A percentile compares a stretch with the other conserved stretches of the same genome.
phyloP scores from a whole-genome alignment of 2,329 filamentous ascomycete genomes.

The Verticillium zaregamsianum region DNA sequence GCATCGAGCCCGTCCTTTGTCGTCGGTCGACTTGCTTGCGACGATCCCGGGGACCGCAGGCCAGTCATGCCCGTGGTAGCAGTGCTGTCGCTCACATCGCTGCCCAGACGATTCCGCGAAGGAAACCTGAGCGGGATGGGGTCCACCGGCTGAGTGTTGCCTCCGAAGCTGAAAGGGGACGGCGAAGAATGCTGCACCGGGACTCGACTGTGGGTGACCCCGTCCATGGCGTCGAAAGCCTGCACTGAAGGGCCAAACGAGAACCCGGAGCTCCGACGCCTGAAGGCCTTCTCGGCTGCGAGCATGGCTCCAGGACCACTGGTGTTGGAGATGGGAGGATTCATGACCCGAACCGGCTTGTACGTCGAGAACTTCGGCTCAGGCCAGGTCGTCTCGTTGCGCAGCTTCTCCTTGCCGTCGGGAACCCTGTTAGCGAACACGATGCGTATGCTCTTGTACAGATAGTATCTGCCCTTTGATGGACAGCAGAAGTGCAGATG shows the following conservation, averaged over 20 bases:
- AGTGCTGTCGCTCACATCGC: conserved; percentile 24
- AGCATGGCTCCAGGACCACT: conserved; percentile 44
- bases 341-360: conserved; percentile 60
- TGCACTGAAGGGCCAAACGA: conserved; percentile 26
- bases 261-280: conserved; percentile 53
- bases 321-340: conserved; percentile 26
- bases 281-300: conserved; percentile 55
- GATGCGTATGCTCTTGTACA: conserved; percentile 88
- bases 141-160: conserved; percentile 34
- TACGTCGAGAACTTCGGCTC: conserved; percentile 85
- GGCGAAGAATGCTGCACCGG: conserved; percentile 12
- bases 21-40: conserved; percentile 25
- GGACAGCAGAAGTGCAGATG: conserved; percentile 92
- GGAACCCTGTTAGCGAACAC: conserved; percentile 96
- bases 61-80: conserved; percentile 15
- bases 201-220: background rate
- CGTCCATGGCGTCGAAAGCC: conserved; percentile 31
- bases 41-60: conserved; percentile 18
- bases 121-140: conserved; percentile 46
- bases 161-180: conserved; percentile 21
- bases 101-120: conserved; percentile 24
- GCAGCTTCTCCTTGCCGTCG: conserved; percentile 87
- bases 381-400: conserved; percentile 84
- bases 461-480: conserved; percentile 75
- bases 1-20: conserved; percentile 29